Evolutionary conservation across 2,329 filamentous ascomycete species (phyloP), one percentile per base, ranked within the genome.

Genomic region (Leptosphaerulina australis): DNA sequence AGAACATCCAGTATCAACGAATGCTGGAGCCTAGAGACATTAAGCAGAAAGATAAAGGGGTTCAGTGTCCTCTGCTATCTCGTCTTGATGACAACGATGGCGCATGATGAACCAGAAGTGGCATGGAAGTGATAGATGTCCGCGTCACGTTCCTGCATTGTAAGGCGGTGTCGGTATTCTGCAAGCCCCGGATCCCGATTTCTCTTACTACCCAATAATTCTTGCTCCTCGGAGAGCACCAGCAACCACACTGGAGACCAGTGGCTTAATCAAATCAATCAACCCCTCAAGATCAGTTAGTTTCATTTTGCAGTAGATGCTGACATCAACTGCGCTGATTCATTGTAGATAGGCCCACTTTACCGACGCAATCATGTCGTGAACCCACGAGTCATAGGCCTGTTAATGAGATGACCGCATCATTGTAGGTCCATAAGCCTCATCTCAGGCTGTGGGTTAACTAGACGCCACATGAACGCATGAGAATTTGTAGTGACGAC

Each of bases 401-500:
- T 45, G 26, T 40, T 40, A 33, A 31, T 37, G 21, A 28, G 11
- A 51, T 51, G 48, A 51, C 48, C 41, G 48, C 48, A 51, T 51
- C 36, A 51, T 51, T 50, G 39, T 34, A 22, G n/a, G 30, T 31
- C 46, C 25, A 51, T 31, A 31, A 46, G 14, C 33, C 30, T 45
- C 25, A 9, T 46, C 31, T 21, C 15, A 46, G 26, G 7, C 22
- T 18, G 30, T 9, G 25, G 37, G 15, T 37, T 28, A 36, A 26
- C 28, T 41, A 30, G 48, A 36, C 48, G 41, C 41, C 41, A 46
- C 30, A 41, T 31, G 48, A 41, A 43, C 48, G 45, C 41, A 45
- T 38, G 41, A 18, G 5, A 5, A 14, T 15, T 4, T 20, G 31
- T 33, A 31, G 46, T 51, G 48, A 51, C 37, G 41, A 40, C 18